Base-by-base conservation (phyloP, 2,329 filamentous ascomycete species). In the Nigrospora osmanthi region DNA sequence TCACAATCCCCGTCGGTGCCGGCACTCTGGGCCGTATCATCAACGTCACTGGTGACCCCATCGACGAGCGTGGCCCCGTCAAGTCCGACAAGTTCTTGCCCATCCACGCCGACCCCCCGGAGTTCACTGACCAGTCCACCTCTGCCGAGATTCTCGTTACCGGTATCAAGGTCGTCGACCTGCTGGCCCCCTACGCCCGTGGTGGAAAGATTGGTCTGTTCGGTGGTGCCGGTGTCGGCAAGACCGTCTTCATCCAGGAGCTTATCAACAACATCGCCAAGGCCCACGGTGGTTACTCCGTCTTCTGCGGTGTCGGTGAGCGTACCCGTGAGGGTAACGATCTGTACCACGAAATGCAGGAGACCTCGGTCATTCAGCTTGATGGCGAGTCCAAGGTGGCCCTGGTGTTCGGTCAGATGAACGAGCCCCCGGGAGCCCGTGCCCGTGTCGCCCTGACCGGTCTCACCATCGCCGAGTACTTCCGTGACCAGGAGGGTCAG, bases 191-290 rank as follows among this genome's bases (percentile, higher is more conserved):
- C 65, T 98, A 98, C 75, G 93, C 93, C 70, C 93, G 93, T 94
- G 93, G 93, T 89, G 93, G 93, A 84, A 98, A 98, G 87, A 98
- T 98, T 82, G 93, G 93, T 88, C 89, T 98, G 61, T 98, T 98
- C 78, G 93, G 93, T 77, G 93, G 93, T 91, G 93, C 93, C 64
- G 93, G 93, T 94, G 93, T 98, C 81, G 93, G 93, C 75, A 98
- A 98, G 87, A 98, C 93, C 71, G 93, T 98, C 70, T 98, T 97
- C 81, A 98, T 98, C 73, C 93, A 98, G 83, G 93, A 98, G 79
- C 78, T 98, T 69, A 98, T 98, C 80, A 98, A 98, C 89, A 98
- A 98, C 86, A 97, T 98, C 69, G 93, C 93, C 76, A 97, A 97
- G 84, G 93, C 93, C 62, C 93, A 98, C 80, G 93, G 93, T 95